These are phyloP conservation scores for Mortierella sp. DNA, from an alignment of 371 early-diverging fungal species.

Conservation along the genomic window DNA sequence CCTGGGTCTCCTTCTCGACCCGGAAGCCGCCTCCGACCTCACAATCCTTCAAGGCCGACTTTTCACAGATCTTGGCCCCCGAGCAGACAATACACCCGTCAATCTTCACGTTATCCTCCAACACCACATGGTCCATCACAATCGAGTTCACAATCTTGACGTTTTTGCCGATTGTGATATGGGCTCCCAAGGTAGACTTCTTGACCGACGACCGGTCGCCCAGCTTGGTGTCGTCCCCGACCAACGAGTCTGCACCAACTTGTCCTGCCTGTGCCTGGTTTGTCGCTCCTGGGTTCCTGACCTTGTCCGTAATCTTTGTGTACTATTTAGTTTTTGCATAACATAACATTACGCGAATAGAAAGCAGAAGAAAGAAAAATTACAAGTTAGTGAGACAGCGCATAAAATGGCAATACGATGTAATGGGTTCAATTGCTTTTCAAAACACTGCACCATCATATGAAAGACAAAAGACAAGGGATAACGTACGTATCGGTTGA, in stretches of 20 bases:
- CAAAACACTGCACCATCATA: neutral
- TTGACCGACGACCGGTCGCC: conserved; percentile 93
- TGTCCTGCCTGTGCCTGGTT: conserved; percentile 79
- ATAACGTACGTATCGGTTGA: conserved; percentile 83
- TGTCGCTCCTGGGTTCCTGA: conserved; percentile 66
- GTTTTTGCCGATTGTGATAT: conserved; percentile 93
- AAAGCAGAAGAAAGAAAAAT: conserved; percentile 11
- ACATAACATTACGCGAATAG: neutral
- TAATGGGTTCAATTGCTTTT: too few relatives aligned
- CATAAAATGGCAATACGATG: too few relatives aligned
- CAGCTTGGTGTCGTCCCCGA: conserved; percentile 91
- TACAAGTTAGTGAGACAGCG: too few relatives aligned
- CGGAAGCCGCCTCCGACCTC: conserved; percentile 85
- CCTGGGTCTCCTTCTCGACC: conserved; percentile 80
- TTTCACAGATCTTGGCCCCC: conserved; percentile 82
- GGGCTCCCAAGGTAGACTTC: conserved; percentile 92
- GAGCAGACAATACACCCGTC: conserved; percentile 91
- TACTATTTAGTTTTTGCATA: conserved; percentile 51
- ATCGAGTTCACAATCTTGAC: conserved; percentile 95
- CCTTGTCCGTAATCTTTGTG: conserved; percentile 68
- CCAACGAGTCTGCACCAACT: conserved; percentile 91
- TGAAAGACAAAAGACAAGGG: neutral
- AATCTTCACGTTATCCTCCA: conserved; percentile 92
- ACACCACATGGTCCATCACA: conserved; percentile 93
- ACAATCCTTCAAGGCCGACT: conserved; percentile 88